phyloP scores from a whole-genome alignment of 2,329 filamentous ascomycete species.

The Alternaria ethzedia region DNA sequence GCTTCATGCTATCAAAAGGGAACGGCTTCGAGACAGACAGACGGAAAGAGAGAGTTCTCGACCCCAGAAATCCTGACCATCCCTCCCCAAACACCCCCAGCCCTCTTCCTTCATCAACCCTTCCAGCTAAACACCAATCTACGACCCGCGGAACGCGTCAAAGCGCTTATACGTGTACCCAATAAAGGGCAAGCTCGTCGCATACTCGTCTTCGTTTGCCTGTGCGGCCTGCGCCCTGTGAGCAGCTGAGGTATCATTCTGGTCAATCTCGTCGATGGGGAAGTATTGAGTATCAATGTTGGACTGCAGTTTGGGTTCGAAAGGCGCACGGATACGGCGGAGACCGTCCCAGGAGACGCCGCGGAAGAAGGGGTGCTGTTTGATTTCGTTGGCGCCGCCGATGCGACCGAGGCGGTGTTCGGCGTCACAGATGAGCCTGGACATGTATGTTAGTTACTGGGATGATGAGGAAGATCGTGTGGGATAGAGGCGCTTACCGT shows the following conservation, averaged over 20 bases:
- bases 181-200: constrained; percentile 94
- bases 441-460: constrained; percentile 19
- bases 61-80: background rate
- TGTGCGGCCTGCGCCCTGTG: constrained; percentile 82
- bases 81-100: background rate
- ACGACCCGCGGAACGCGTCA: constrained; percentile 64
- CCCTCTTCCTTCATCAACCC: background rate
- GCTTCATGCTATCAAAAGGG: background rate
- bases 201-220: constrained; percentile 75
- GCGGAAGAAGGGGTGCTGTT: constrained; percentile 92
- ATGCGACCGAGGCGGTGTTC: constrained; percentile 87
- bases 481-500: constrained; percentile 65
- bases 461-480: background rate
- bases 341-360: constrained; percentile 95
- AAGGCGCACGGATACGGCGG: constrained; percentile 90
- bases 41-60: background rate
- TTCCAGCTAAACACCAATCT: constrained; percentile 1
- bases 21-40: background rate
- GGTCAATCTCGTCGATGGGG: constrained; percentile 97
- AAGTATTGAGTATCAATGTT: constrained; percentile 98
- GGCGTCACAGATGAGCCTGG: constrained; percentile 88
- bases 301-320: constrained; percentile 90
- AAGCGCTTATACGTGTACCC: constrained; percentile 99
- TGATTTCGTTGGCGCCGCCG: constrained; percentile 88
- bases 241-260: constrained; percentile 89